Conservation (phyloP, 371 early-diverging fungal genomes). For the Basidiobolus meristosporus region DNA sequence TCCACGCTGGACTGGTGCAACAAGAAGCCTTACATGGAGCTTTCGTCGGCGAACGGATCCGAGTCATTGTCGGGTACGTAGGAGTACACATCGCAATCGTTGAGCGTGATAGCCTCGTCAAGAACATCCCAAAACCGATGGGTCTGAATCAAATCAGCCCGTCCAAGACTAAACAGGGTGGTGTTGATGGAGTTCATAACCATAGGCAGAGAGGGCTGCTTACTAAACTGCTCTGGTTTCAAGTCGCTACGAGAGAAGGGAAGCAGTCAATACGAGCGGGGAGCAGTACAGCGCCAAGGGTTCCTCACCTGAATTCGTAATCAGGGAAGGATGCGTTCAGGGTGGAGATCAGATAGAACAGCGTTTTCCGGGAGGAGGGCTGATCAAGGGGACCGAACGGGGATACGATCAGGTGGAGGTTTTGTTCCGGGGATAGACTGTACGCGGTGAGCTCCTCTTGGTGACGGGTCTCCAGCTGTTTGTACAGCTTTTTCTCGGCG, state of each 20-base stretch:
- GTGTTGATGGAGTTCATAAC: conserved; percentile 71
- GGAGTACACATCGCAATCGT: conserved; percentile 72
- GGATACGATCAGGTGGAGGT: neutral
- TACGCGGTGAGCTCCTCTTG: neutral
- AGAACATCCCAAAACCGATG: conserved; percentile 57
- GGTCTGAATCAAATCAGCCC: conserved; percentile 20
- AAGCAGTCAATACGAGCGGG: too few species aligned
- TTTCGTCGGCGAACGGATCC: conserved; percentile 80
- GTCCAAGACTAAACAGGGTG: conserved; percentile 62
- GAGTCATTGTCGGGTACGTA: conserved; percentile 70
- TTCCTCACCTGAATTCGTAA: conserved; percentile 76
- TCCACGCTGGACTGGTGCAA: neutral
- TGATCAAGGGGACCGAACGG: conserved; percentile 62
- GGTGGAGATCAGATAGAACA: conserved; percentile 81
- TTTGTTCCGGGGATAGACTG: neutral
- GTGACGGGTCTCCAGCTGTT: neutral
- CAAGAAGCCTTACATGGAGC: conserved; percentile 15
- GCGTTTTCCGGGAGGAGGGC: conserved; percentile 52
- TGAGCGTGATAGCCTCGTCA: conserved; percentile 58
- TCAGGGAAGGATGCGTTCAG: conserved; percentile 88
- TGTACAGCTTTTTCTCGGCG: neutral
- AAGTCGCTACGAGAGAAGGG: conserved; percentile 40
- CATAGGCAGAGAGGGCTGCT: conserved; percentile 42
- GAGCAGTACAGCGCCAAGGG: too few species aligned
- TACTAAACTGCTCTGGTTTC: conserved; percentile 69